Conservation (phyloP, 495 filamentous ascomycete species). For the Aspergillus mulundensis region DNA sequence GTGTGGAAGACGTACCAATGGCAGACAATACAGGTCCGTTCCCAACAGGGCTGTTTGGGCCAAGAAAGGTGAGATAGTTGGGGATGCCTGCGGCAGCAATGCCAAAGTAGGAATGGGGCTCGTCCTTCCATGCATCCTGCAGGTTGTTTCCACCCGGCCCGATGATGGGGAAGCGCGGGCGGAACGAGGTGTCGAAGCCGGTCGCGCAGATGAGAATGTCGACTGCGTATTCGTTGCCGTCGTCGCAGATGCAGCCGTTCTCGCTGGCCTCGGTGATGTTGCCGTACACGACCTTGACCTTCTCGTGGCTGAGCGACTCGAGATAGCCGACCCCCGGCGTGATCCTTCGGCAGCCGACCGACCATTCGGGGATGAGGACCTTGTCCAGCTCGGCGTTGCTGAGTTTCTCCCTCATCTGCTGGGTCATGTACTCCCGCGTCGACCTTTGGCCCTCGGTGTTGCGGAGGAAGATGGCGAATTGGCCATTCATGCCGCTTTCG, state of each 20-base stretch:
- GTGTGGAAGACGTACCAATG: slow-evolving; percentile 4
- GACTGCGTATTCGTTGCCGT: slow-evolving; percentile 30
- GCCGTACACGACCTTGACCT: slow-evolving; percentile 29
- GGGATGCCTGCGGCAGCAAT: slow-evolving; percentile 53
- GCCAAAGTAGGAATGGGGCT: slow-evolving; percentile 48
- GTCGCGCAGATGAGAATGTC: slow-evolving; percentile 26
- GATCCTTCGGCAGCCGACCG: background rate
- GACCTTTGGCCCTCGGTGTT: background rate
- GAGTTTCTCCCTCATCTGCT: background rate
- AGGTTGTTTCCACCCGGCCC: slow-evolving; percentile 43
- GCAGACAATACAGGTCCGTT: slow-evolving; percentile 15
- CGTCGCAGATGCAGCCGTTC: slow-evolving; percentile 33
- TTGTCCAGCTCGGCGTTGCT: background rate
- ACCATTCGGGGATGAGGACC: background rate
- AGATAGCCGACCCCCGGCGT: background rate
- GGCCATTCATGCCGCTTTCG: slow-evolving; percentile 10
- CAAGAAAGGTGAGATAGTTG: slow-evolving; percentile 52
- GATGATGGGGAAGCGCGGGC: slow-evolving; percentile 40
- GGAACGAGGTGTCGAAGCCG: slow-evolving; percentile 31
- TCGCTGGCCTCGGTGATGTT: slow-evolving; percentile 29
- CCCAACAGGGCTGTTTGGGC: slow-evolving; percentile 26
- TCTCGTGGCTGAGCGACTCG: slow-evolving; percentile 14
- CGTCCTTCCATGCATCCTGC: slow-evolving; percentile 37
- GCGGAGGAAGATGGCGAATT: background rate
- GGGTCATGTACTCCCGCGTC: background rate